phyloP scores from a whole-genome alignment of 2,329 filamentous ascomycete species.

The Fusarium globosum region DNA sequence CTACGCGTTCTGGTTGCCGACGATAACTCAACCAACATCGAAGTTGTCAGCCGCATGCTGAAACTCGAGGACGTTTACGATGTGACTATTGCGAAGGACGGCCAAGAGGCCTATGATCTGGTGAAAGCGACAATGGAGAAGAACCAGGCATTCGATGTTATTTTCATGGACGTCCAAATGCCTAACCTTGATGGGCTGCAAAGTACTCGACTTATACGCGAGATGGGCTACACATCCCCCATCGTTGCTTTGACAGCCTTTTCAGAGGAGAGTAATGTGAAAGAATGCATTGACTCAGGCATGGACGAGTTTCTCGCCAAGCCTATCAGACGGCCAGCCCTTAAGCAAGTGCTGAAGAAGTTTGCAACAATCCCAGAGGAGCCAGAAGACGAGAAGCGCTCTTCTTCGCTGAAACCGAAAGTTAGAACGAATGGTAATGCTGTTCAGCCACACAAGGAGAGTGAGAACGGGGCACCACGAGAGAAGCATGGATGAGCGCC shows the following conservation, averaged over 20 bases:
- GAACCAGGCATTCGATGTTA: conserved; percentile 80
- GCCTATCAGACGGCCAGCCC: conserved; percentile 81
- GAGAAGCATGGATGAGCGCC: conserved; percentile 35
- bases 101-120: conserved; percentile 86
- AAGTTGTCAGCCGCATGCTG: conserved; percentile 70
- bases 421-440: conserved; percentile 32
- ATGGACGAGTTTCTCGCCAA: conserved; percentile 91
- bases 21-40: conserved; percentile 68
- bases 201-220: conserved; percentile 84
- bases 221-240: conserved; percentile 86
- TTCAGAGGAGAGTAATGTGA: conserved; percentile 88
- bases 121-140: conserved; percentile 85
- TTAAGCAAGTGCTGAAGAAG: conserved; percentile 88
- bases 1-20: conserved; percentile 89
- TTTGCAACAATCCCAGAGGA: conserved; percentile 86
- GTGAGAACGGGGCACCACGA: conserved; percentile 26
- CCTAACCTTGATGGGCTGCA: conserved; percentile 91
- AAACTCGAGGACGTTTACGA: conserved; percentile 86
- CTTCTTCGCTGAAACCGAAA: conserved; percentile 30
- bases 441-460: conserved; percentile 20
- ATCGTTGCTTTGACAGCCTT: conserved; percentile 94
- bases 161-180: conserved; percentile 98
- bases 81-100: conserved; percentile 87
- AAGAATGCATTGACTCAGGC: conserved; percentile 86
- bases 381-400: conserved; percentile 43